Conservation (phyloP, 2,329 filamentous ascomycete genomes). For the Calonectria leucothoes region DNA sequence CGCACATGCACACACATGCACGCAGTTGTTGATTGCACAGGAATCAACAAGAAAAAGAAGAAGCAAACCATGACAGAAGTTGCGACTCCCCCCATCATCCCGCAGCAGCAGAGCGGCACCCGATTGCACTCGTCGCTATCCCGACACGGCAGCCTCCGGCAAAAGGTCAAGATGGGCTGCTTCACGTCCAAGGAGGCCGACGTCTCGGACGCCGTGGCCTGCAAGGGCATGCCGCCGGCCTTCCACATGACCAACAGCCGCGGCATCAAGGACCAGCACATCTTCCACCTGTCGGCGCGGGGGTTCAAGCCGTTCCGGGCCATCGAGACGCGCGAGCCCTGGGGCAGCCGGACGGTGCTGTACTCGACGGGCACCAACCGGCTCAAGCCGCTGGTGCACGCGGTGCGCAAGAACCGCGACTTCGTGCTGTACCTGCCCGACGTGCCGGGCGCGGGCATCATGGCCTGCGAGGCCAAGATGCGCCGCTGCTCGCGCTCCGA, state of each 20-base stretch:
- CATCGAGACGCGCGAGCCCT: neutral
- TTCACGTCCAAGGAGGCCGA: neutral
- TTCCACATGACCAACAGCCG: slow-evolving; percentile 1
- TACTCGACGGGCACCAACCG: neutral
- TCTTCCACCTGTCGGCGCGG: neutral
- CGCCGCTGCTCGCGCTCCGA: neutral
- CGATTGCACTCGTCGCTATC: neutral
- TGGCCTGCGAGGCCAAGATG: slow-evolving; percentile 4
- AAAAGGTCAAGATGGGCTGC: neutral
- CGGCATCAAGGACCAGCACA: neutral
- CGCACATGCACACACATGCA: too few relatives aligned
- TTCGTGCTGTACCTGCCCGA: slow-evolving; percentile 4
- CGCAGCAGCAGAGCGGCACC: neutral
- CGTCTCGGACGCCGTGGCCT: neutral
- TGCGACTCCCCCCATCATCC: neutral
- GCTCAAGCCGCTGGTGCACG: neutral
- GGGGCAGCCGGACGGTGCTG: slow-evolving; percentile 2
- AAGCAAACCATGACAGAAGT: neutral
- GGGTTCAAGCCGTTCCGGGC: neutral
- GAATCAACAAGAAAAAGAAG: too few relatives aligned
- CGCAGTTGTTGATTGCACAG: too few relatives aligned
- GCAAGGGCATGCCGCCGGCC: slow-evolving; percentile 1
- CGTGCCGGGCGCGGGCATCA: neutral
- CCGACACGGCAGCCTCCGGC: neutral
- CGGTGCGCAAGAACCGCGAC: slow-evolving; percentile 1